Base-by-base conservation (phyloP, 2,329 filamentous ascomycete genomes). In the Colletotrichum salicis region DNA sequence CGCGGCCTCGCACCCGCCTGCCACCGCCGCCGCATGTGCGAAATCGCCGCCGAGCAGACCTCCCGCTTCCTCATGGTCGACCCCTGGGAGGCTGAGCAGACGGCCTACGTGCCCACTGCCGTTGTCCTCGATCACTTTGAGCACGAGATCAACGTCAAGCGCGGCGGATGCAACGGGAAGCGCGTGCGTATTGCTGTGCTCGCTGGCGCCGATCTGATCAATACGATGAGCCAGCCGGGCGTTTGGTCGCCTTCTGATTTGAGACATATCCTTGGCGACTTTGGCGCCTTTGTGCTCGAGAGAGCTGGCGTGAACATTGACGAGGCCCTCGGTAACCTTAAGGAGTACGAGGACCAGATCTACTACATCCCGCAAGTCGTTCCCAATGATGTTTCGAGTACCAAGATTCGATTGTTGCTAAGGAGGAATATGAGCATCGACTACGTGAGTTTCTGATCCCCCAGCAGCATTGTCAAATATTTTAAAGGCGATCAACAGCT, bases 111-210 rank as follows among this genome's bases (percentile, higher is more conserved):
- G 73, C 94, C 95, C 19, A 98, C 96, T 1, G 96, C 95, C 51
- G 89, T 93, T 76, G 95, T 97, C 52, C 86, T 98, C 60, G 94
- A 97, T 78, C 96, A 98, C 82, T 96, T 98, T 77, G 91, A 97
- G 75, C 85, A 96, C 79, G 94, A 98, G 80, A 94, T 98, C 79
- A 97, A 98, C 80, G 88, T 89, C 29, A 89, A 94, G 56, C 85
- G 91, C 35, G 91, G 92, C 51, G 95, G 95, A 7, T 95, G 95
- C 11, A 88, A 92, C 75, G 94, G 94, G 71, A 85, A 86, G 64
- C 83, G 82, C 13, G 92, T 93, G 22, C 91, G 91, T 70, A 94
- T 98, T 75, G 91, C 94, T 59, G 88, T 98, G 45, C 88, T 98
- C 37, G 95, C 94, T 4, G 95, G 96, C 5, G 92, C 90, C 8